Percentiles rank a stretch among this genome's conserved stretches.
Evolutionary conservation across 495 filamentous ascomycete genomes (phyloP).

Genomic region (Paragyromitra xinjiangensis): DNA sequence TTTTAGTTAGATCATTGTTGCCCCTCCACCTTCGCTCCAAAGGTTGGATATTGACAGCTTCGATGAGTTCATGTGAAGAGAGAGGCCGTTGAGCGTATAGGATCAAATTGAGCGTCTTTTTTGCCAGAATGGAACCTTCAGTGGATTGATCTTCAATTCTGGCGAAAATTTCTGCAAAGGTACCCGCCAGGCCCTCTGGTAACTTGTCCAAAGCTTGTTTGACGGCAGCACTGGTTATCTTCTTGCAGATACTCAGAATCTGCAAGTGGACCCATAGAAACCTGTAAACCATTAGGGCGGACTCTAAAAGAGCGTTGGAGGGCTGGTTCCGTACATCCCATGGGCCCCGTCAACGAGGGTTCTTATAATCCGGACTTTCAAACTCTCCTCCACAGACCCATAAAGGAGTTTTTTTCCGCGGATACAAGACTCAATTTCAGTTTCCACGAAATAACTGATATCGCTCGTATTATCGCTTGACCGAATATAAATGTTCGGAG

Average conservation of each 20-base stretch:
- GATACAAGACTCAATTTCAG: slow-evolving; percentile 6
- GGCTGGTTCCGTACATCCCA: slow-evolving; percentile 36
- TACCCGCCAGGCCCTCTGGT: not conserved
- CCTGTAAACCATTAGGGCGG: not conserved
- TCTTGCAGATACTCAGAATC: slow-evolving; percentile 15
- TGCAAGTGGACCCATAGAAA: slow-evolving; percentile 20
- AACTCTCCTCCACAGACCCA: not conserved
- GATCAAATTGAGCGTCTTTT: not conserved
- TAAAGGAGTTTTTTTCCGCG: not conserved
- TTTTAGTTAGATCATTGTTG: not conserved
- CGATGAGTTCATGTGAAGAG: not conserved
- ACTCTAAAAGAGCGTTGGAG: not conserved
- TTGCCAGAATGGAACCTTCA: not conserved
- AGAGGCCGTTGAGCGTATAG: slow-evolving; percentile 16
- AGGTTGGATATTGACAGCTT: not conserved
- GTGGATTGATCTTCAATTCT: not conserved
- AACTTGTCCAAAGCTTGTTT: not conserved
- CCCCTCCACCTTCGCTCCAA: not conserved
- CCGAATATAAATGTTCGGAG: slow-evolving; percentile 44
- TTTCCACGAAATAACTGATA: slow-evolving; percentile 22
- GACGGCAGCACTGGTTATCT: not conserved
- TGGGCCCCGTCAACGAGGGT: slow-evolving; percentile 7
- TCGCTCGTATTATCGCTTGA: slow-evolving; percentile 35
- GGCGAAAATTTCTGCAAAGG: slow-evolving; percentile 1
- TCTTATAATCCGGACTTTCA: not conserved